Conservation (phyloP, 768 basidiomycete genomes). For the Phanerochaete sordida region DNA sequence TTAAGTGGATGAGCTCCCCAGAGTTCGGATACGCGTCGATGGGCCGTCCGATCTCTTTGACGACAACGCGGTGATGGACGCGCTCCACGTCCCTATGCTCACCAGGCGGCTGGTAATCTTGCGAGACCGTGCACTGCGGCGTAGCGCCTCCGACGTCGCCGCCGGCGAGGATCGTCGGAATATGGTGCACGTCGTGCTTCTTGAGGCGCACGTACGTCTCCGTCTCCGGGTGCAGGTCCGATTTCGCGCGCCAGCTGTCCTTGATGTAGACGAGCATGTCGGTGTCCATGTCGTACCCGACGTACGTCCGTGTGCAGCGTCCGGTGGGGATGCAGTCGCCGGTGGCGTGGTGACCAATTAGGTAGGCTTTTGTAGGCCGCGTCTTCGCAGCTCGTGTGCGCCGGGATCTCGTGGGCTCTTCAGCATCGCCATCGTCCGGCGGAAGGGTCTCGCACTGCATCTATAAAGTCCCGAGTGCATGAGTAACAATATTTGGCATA, state of each 20-base stretch:
- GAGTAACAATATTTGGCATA: too few relatives aligned
- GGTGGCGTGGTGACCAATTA: neutral
- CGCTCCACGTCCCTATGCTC: neutral
- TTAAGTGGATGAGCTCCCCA: neutral
- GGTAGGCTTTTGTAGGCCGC: neutral
- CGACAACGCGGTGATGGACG: neutral
- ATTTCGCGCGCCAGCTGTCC: neutral
- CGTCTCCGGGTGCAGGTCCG: neutral
- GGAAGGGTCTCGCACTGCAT: too few relatives aligned
- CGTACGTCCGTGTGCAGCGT: neutral
- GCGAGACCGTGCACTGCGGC: neutral
- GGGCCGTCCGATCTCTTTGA: neutral
- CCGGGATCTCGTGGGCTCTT: too few relatives aligned
- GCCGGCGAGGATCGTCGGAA: neutral
- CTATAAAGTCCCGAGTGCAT: too few relatives aligned
- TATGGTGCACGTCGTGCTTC: neutral
- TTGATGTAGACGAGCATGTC: neutral
- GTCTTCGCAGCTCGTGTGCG: too few relatives aligned
- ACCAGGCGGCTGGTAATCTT: neutral
- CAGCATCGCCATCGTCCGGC: neutral
- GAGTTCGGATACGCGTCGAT: neutral
- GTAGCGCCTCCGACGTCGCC: neutral
- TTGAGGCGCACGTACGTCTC: neutral
- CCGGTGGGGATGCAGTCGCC: neutral
- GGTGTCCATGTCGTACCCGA: neutral